Conservation (phyloP, 306 rosid species). For the Begonia peltatifolia region DNA sequence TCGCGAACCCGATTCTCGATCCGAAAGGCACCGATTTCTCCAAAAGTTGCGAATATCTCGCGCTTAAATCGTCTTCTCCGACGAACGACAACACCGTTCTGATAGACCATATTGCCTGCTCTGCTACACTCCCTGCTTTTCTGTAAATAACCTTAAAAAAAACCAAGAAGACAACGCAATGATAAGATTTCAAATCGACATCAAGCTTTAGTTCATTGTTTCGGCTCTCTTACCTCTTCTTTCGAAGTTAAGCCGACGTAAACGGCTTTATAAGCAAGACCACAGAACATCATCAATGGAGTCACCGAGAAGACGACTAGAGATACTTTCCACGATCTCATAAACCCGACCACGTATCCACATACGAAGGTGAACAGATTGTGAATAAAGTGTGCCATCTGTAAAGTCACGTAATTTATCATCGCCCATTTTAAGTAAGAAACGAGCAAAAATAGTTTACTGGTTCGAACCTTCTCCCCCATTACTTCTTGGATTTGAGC, state of each 20-base stretch:
- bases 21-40: constrained; percentile 57
- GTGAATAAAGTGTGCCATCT: constrained; percentile 90
- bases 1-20: constrained; percentile 62
- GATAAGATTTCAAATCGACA: too few species aligned
- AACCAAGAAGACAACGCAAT: neutral
- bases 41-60: constrained; percentile 36
- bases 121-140: constrained; percentile 64
- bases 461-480: constrained; percentile 76
- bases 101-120: constrained; percentile 68
- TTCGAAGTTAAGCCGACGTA: constrained; percentile 70
- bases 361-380: constrained; percentile 66
- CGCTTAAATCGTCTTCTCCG: constrained; percentile 48
- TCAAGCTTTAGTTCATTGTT: too few species aligned
- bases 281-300: constrained; percentile 74
- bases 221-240: constrained; percentile 40
- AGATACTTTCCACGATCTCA: constrained; percentile 72
- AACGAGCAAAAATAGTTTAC: neutral
- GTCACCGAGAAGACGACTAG: constrained; percentile 60
- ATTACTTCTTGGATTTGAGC: constrained; percentile 91
- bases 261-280: constrained; percentile 73
- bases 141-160: constrained; percentile 49
- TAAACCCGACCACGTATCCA: constrained; percentile 67
- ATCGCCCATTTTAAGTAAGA: constrained; percentile 1
- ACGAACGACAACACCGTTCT: constrained; percentile 87
- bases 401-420: constrained; percentile 8